Evolutionary conservation across 1,139 yeast genomes (phyloP).

Genomic region (Lodderomyces orthopsilosis): DNA sequence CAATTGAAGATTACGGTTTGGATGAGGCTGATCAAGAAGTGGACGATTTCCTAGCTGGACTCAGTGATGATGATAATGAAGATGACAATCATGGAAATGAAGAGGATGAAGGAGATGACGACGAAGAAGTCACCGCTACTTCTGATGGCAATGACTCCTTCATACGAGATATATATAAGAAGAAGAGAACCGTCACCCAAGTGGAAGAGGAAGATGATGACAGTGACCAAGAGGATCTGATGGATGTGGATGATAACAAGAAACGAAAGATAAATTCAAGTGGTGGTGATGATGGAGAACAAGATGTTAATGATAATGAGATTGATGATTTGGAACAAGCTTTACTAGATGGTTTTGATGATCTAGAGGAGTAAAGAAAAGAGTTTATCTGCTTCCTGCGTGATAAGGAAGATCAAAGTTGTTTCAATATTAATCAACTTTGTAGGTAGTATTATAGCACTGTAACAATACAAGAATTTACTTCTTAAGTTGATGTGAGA

Average conservation of each 20-base stretch:
- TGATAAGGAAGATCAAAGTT: not conserved
- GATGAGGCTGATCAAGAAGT: conserved; percentile 59
- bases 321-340: conserved; percentile 48
- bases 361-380: conserved; percentile 26
- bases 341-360: conserved; percentile 46
- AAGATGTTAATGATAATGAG: conserved; percentile 19
- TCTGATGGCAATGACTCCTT: conserved; percentile 24
- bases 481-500: not conserved
- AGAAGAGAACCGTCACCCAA: conserved; percentile 19
- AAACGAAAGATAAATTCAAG: conserved; percentile 1
- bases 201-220: conserved; percentile 17
- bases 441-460: not conserved
- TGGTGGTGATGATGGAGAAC: conserved; percentile 9
- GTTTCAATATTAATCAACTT: too few species aligned
- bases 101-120: conserved; percentile 12
- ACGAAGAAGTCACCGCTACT: conserved; percentile 11
- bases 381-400: not conserved
- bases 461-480: not conserved
- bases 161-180: conserved; percentile 30
- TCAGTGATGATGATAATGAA: conserved; percentile 49
- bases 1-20: conserved; percentile 45
- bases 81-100: conserved; percentile 27
- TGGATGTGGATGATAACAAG: conserved; percentile 2
- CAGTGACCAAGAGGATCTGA: conserved; percentile 14
- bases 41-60: conserved; percentile 57